Percentiles rank a stretch among this genome's conserved stretches.
These are phyloP conservation scores for Globisporangium parvum DNA, from an alignment of 352 stramenopile genomes.

Conservation along the genomic window DNA sequence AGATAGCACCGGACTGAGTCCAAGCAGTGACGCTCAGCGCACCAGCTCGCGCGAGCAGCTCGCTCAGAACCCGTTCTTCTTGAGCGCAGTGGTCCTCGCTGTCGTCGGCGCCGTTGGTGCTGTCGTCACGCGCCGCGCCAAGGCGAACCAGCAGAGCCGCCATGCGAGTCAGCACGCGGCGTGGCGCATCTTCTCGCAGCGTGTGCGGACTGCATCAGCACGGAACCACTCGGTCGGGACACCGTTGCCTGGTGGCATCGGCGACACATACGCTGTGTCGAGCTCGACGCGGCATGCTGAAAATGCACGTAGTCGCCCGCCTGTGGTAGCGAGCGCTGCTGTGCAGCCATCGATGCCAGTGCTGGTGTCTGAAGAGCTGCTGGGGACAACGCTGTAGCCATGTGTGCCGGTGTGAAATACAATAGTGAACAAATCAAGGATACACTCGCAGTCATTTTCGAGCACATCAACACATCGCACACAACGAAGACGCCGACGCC, in stretches of 20 bases:
- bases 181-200: constrained; percentile 3
- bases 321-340: too few species aligned
- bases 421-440: constrained; percentile 2
- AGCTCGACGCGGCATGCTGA: constrained; percentile 3
- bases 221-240: not conserved
- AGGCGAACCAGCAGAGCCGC: constrained; percentile 7
- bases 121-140: constrained; percentile 21
- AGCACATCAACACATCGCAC: not conserved
- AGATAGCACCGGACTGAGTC: not conserved
- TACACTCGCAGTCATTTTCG: too few species aligned
- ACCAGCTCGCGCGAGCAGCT: constrained; percentile 10
- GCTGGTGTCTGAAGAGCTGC: not conserved
- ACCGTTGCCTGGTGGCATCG: not conserved
- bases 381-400: not conserved
- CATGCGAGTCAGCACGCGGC: constrained; percentile 2
- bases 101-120: constrained; percentile 20
- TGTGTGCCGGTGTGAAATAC: not conserved
- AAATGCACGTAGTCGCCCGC: not conserved
- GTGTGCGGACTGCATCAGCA: not conserved
- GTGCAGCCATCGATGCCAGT: not conserved
- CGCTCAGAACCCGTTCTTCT: constrained; percentile 35
- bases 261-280: constrained; percentile 2
- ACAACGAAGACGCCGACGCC: too few species aligned
- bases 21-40: not conserved
- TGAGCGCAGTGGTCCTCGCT: constrained; percentile 28